Percentiles rank a stretch among this genome's conserved stretches.
These are phyloP conservation scores for Cnidoscolus chayamansa DNA, from an alignment of 441 rosid species.

Conservation along the genomic window DNA sequence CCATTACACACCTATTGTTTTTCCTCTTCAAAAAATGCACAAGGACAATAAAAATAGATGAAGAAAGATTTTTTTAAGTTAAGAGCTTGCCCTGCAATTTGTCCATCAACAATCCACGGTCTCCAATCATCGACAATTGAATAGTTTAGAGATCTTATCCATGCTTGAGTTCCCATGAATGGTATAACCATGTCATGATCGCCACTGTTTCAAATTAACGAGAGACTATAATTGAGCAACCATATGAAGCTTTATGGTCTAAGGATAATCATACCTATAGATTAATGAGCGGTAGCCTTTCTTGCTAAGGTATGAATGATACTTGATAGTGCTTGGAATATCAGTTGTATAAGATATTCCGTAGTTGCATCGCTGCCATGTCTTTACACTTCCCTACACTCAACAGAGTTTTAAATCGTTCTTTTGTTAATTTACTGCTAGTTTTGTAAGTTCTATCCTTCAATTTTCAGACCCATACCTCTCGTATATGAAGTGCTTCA, in stretches of 20 bases:
- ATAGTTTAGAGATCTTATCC: slow-evolving; percentile 59
- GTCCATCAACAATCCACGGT: slow-evolving; percentile 49
- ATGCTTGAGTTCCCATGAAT: slow-evolving; percentile 55
- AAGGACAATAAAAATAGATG: background rate
- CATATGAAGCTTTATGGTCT: background rate
- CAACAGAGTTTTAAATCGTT: background rate
- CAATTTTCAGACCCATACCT: slow-evolving; percentile 30
- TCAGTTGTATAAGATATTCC: slow-evolving; percentile 39
- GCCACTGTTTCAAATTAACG: slow-evolving; percentile 41
- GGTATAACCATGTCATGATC: slow-evolving; percentile 65
- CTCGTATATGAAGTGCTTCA: slow-evolving; percentile 43
- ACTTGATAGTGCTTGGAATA: slow-evolving; percentile 30
- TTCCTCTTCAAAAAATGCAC: background rate
- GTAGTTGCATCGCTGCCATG: slow-evolving; percentile 54
- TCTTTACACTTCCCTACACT: slow-evolving; percentile 33
- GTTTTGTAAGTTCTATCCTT: slow-evolving; percentile 2
- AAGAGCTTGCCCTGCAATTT: slow-evolving; percentile 55
- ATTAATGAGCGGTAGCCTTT: slow-evolving; percentile 59
- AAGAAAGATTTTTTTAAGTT: background rate
- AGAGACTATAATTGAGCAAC: background rate
- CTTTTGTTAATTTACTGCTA: background rate
- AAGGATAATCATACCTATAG: slow-evolving; percentile 47
- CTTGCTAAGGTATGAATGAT: slow-evolving; percentile 46
- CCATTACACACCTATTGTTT: background rate
- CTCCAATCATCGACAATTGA: slow-evolving; percentile 62